Base-by-base conservation (phyloP, 2,329 filamentous ascomycete genomes). In the Colletotrichum shisoi region DNA sequence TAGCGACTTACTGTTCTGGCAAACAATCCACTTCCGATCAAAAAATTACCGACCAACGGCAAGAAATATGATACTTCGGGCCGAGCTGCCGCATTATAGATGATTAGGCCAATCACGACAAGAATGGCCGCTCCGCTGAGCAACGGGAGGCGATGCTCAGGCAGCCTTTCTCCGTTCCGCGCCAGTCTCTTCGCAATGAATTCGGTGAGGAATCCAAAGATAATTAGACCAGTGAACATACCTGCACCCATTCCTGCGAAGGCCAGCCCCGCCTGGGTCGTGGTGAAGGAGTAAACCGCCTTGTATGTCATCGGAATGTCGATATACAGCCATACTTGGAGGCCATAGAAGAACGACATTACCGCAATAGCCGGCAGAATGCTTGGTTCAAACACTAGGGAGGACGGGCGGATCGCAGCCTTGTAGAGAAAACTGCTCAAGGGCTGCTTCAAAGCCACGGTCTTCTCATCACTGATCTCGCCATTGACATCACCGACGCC, bases 271-370 rank as follows among this genome's bases (percentile, higher is more conserved):
- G 57, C 52, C 40, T 58, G 42, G 17, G 21, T 39, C 45, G 46
- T 66, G 19, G 37, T 62, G 57, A 62, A 65, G 34, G 27, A 40
- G n/a, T 54, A 62, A 4, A 58, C 57, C 6, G 39, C 15, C 57
- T 62, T 67, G 7, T 62, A 67, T 42, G 52, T 54, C 57, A 58
- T 66, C 11, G 66, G 57, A 8, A 68, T 48, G 8, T 67, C 62
- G 21, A 68, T 67, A 5, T 57, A 67, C 54, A 57, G 21, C 62
- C 52, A 58, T 7, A 62, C 62, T 13, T 67, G 57, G 13, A 67
- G 62, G 17, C 57, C 57, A 39, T 62, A 62, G 57, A 62, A 68
- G 40, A 62, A 68, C n/a, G 62, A 56, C 4, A 13, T 65, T 17
- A 60, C 51, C 39, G 57, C 11, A 31, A 57, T 66, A 7, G 56